Evolutionary conservation across 176 grass and related monocot species (phyloP).

Genomic region (Phragmites australis): DNA sequence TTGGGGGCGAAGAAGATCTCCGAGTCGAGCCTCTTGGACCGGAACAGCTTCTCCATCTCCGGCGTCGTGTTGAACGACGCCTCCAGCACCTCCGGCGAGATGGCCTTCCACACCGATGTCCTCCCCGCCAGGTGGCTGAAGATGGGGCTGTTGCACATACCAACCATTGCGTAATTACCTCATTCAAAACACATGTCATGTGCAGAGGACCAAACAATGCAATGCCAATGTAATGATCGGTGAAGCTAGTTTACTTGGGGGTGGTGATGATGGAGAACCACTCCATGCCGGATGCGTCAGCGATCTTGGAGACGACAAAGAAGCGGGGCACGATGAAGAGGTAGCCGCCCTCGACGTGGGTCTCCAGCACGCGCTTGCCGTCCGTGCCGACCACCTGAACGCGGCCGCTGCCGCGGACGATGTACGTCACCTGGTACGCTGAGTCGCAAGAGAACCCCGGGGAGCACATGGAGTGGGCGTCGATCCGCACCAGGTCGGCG

Average conservation of each 20-base stretch:
- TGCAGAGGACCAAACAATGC: background rate
- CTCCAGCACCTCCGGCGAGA: constrained; percentile 70
- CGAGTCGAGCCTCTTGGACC: constrained; percentile 73
- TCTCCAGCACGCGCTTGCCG: constrained; percentile 71
- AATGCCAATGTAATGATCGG: too few relatives aligned
- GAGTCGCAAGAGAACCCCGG: constrained; percentile 93
- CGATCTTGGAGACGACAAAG: constrained; percentile 90
- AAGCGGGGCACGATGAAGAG: constrained; percentile 89
- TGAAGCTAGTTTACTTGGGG: constrained; percentile 55
- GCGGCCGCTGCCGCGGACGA: constrained; percentile 68
- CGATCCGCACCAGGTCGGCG: constrained; percentile 74
- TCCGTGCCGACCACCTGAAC: constrained; percentile 79
- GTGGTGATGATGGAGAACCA: constrained; percentile 99
- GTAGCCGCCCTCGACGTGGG: constrained; percentile 46
- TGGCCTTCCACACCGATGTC: constrained; percentile 91
- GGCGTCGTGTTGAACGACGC: constrained; percentile 65
- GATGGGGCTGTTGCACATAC: constrained; percentile 53
- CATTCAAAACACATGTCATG: too few relatives aligned
- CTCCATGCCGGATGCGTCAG: constrained; percentile 65
- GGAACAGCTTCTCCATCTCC: constrained; percentile 76
- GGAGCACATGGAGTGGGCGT: constrained; percentile 86
- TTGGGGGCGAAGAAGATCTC: constrained; percentile 92
- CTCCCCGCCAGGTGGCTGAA: constrained; percentile 74
- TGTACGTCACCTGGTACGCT: constrained; percentile 83
- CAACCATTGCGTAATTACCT: background rate